Base-by-base conservation (phyloP, 2,329 filamentous ascomycete species). In the Lasiodiplodia hormozganensis region DNA sequence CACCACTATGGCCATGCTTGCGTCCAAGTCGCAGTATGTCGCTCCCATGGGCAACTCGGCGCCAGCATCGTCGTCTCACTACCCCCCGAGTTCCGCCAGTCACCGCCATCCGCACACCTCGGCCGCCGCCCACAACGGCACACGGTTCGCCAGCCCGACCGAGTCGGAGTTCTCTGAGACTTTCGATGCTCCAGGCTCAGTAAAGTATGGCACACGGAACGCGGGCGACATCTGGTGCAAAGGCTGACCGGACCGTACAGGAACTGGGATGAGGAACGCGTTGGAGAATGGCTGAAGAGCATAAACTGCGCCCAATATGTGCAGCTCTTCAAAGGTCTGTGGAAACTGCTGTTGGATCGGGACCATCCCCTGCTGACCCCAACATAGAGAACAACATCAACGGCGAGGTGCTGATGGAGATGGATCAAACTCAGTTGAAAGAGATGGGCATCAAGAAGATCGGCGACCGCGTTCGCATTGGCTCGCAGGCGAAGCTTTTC, bases 381-480 rank as follows among this genome's bases (percentile, higher is more conserved):
- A 16, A 21, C 7, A 31, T 70, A 88, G 86, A 90, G 77, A 97
- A 99, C 79, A 93, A 98, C 80, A 97, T 99, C 84, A 99, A 96
- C 77, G 96, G 96, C 75, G 94, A 97, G 82, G 97, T 97, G 77
- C 85, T 99, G 54, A 86, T 99, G 73, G 96, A 99, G 82, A 95
- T 97, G 86, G 96, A 99, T 81, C 96, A 97, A 84, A 91, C 94
- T 68, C 93, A 97, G 51, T 86, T 99, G 71, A 96, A 97, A 80
- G 96, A 99, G 80, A 97, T 99, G 89, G 96, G 96, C 53, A 95
- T 99, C 74, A 96, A 97, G 74, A 99, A 98, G 81, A 92, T 99
- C 72, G 96, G 96, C 71, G 96, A 99, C 80, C 90, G 96, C 66
- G 95, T 99, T 43, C 92, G 95, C 71, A 90, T 99, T 70, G 81